Evolutionary conservation across 176 grass and related monocot genomes (phyloP), one percentile per base, ranked within the genome.

Genomic region (Musa troglodytarum): DNA sequence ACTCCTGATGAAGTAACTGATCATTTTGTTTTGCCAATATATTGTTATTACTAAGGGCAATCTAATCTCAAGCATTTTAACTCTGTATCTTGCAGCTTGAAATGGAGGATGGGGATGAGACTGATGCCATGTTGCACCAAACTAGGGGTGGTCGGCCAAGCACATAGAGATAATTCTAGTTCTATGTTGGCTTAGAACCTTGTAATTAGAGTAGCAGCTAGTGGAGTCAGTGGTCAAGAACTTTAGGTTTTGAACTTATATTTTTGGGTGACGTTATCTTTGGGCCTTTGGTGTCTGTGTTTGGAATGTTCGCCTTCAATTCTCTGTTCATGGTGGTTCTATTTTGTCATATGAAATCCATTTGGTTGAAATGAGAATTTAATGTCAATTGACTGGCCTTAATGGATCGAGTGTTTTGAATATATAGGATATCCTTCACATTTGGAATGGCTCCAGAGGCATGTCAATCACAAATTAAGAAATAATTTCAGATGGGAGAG

Each of bases 1-100:
- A 61, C 57, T 61, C 57, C 57, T 61, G 57, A 61, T 61, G 57
- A 61, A 61, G 57, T 61, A 61, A 61, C 57, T 61, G 57, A 61
- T 20, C 57, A 8, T 61, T 61, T n/a, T 61, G 1, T 61, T 61
- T 61, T 1, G 17, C 21, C 57, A 61, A 61, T n/a, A 15, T 61
- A 17, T 20, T 61, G 15, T 61, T 19, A 21, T 8, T 17, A 61
- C n/a, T 4, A 61, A 9, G 16, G 3, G 1, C 14, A 61, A 61
- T 61, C 17, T 17, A 9, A 19, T n/a, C 57, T n/a, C 57, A n/a
- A 9, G 1, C 17, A n/a, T 17, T n/a, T 1, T 61, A n/a, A 21
- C 17, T n/a, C 2, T 20, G 17, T 17, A 61, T 21, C 19, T 21
- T n/a, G 57, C 57, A 61, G 57, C 17, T 61, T 43, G 34, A 43